Conservation (phyloP, 306 rosid species). For the Cicer arietinum region DNA sequence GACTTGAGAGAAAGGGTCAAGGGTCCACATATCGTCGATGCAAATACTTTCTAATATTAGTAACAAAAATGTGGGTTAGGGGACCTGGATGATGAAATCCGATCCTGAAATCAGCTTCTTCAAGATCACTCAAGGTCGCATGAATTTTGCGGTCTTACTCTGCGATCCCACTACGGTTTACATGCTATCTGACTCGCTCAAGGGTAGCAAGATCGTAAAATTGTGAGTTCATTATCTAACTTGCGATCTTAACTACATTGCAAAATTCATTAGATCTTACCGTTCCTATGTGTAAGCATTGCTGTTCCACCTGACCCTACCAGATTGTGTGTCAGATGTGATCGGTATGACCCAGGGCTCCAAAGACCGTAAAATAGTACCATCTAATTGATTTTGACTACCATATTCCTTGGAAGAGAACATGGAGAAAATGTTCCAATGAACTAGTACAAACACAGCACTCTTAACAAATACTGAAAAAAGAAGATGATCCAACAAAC, state of each 20-base stretch:
- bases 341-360: no score
- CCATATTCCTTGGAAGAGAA: not conserved
- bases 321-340: no score
- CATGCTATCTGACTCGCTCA: no score
- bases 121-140: not conserved
- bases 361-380: no score
- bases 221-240: no score
- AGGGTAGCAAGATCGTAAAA: no score
- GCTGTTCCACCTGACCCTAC: no score
- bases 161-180: no score
- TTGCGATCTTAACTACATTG: no score
- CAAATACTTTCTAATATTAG: not conserved
- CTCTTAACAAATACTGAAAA: not conserved
- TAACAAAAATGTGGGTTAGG: not conserved
- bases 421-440: slow-evolving; percentile 1
- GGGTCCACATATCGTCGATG: not conserved
- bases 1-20: no score
- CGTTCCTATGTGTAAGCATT: no score
- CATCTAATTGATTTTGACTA: not conserved
- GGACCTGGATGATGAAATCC: not conserved
- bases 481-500: not conserved
- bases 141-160: not conserved
- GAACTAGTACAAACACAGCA: not conserved
- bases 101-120: not conserved
- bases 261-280: no score